Base-by-base conservation (phyloP, 2,329 filamentous ascomycete genomes). In the Pseudogymnoascus sp. region DNA sequence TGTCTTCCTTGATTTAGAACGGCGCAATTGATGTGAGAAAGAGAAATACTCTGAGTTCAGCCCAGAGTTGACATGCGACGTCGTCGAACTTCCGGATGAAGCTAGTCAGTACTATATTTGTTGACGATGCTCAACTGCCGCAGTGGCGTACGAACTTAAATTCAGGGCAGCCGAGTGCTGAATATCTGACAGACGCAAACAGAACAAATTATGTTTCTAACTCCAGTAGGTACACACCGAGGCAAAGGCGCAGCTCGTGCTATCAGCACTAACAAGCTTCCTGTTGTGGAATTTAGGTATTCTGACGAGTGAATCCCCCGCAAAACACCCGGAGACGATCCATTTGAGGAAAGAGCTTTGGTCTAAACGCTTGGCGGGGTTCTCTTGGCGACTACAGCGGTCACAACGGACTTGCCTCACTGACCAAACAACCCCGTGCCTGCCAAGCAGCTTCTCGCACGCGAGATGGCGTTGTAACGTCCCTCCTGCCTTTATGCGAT, bases 271-370 rank as follows among this genome's bases (percentile, higher is more conserved):
- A 21, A 21, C 51, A 57, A 57, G 51, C 51, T 57, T 57, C 51
- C 51, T 57, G 29, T 57, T 57, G 51, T 57, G 51, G 51, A 57
- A 57, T 57, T 34, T 18, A 18, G 34, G 10, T 16, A 11, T 57
- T 34, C 51, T 7, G 12, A 14, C n/a, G 29, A 57, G 6, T 31
- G 16, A 14, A 29, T 57, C 29, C 51, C 51, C 51, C 51, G 51
- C 51, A 57, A 57, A 34, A 21, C n/a, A 34, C 11, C 29, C 10
- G 29, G 29, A 21, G 51, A 18, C 29, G 29, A 34, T 29, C 47
- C 47, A 54, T 54, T 57, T 57, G 51, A 57, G 51, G 51, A 57
- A 57, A 57, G 51, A 57, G 51, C 51, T 57, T 14, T 57, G 51
- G 29, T 57, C 16, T 36, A 12, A 21, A 57, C 29, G 10, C 51